A percentile compares a stretch with the other conserved stretches of the same genome.
phyloP scores from a whole-genome alignment of 116 monocot species.

The Trichopus zeylanicus region DNA sequence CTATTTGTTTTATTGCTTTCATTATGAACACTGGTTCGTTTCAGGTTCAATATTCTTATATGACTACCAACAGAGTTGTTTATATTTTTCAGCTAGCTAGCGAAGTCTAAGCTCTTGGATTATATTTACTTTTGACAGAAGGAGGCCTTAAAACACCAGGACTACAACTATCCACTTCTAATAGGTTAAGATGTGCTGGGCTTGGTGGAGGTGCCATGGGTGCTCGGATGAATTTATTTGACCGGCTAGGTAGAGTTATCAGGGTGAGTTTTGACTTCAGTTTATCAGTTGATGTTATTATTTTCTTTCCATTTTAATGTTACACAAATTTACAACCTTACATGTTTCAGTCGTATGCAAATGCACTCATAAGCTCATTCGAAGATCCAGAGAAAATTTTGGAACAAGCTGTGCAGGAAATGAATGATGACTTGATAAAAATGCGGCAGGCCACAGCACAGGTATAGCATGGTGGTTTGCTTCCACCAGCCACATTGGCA shows the following conservation, averaged over 20 bases:
- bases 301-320: not conserved
- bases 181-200: constrained; percentile 12
- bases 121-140: not conserved
- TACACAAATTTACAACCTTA: not conserved
- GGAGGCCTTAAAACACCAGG: constrained; percentile 2
- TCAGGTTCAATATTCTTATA: not conserved
- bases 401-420: constrained; percentile 95
- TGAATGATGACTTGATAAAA: constrained; percentile 96
- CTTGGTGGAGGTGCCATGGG: constrained; percentile 26
- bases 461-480: constrained; percentile 26
- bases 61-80: not conserved
- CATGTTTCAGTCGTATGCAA: constrained; percentile 82
- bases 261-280: constrained; percentile 33
- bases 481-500: not conserved
- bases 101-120: not conserved
- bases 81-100: not conserved
- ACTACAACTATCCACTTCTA: not conserved
- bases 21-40: too few species aligned
- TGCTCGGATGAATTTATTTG: constrained; percentile 80
- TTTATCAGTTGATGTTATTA: not conserved
- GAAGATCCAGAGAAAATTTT: constrained; percentile 98
- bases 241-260: constrained; percentile 71
- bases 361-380: constrained; percentile 76
- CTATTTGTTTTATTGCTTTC: too few species aligned
- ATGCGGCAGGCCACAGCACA: constrained; percentile 99